phyloP scores from a whole-genome alignment of 805 yeast species.

The Saccharomycopsis sp. region DNA sequence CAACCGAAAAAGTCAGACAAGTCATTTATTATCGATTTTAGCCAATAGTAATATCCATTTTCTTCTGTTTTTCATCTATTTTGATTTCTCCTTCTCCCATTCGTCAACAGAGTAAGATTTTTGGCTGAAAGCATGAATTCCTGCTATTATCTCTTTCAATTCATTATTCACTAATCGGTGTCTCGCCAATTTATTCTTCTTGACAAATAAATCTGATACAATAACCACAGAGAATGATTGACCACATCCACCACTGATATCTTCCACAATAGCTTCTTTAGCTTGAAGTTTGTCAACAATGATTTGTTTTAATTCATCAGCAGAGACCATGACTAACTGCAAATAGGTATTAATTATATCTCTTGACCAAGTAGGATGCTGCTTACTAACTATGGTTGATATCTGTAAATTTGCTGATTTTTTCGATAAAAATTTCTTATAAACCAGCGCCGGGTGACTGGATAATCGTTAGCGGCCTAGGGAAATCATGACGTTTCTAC shows the following conservation, averaged over 20 bases:
- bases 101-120: constrained; percentile 85
- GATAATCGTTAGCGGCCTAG: no score
- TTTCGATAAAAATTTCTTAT: no score
- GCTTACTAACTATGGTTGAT: no score
- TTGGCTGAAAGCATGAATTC: constrained; percentile 93
- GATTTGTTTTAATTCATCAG: constrained; percentile 11
- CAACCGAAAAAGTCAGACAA: no score
- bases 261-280: constrained; percentile 29
- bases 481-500: no score
- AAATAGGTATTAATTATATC: no score
- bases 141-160: constrained; percentile 75
- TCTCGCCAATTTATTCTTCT: constrained; percentile 79
- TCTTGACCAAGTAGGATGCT: no score
- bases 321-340: constrained; percentile 19
- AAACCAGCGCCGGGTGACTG: no score
- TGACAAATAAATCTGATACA: constrained; percentile 62
- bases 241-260: constrained; percentile 85
- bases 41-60: no score
- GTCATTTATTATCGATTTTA: no score
- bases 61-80: no score
- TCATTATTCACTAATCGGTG: constrained; percentile 79
- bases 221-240: constrained; percentile 94
- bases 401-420: no score
- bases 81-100: constrained; percentile 44
- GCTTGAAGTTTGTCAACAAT: constrained; percentile 20